phyloP scores from a whole-genome alignment of 1,284 basidiomycete genomes.

The Uromyces viciae-fabae region DNA sequence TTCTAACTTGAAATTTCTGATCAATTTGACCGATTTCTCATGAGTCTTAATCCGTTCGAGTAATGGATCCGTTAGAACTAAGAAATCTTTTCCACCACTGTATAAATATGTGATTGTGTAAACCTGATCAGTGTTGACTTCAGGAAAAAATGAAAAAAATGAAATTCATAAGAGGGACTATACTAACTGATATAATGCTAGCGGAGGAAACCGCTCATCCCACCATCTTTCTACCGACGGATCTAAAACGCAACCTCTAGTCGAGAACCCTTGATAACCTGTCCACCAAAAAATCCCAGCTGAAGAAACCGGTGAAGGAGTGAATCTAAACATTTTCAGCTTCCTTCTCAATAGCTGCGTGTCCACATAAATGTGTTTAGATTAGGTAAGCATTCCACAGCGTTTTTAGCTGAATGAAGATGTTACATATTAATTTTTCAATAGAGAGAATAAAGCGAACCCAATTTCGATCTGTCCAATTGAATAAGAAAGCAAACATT shows the following conservation, averaged over 20 bases:
- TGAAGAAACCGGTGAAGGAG: slow-evolving; percentile 61
- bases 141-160: neutral
- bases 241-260: slow-evolving; percentile 62
- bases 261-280: slow-evolving; percentile 63
- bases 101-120: neutral
- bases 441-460: slow-evolving; percentile 51
- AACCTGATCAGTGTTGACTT: neutral
- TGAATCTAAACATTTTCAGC: slow-evolving; percentile 66
- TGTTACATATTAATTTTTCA: neutral
- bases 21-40: slow-evolving; percentile 60
- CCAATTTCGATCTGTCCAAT: slow-evolving; percentile 66
- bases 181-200: slow-evolving; percentile 59
- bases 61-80: slow-evolving; percentile 60
- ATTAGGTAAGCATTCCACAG: slow-evolving; percentile 45
- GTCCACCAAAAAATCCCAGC: slow-evolving; percentile 59
- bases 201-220: slow-evolving; percentile 62
- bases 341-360: slow-evolving; percentile 60
- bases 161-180: neutral
- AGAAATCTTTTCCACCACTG: slow-evolving; percentile 58
- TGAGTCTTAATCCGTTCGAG: slow-evolving; percentile 58
- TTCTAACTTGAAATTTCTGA: slow-evolving; percentile 60
- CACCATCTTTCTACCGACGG: slow-evolving; percentile 60
- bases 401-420: slow-evolving; percentile 30
- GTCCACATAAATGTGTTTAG: no score
- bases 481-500: slow-evolving; percentile 65